Conservation (phyloP, 805 yeast genomes). For the Dipodascus geniculatus region DNA sequence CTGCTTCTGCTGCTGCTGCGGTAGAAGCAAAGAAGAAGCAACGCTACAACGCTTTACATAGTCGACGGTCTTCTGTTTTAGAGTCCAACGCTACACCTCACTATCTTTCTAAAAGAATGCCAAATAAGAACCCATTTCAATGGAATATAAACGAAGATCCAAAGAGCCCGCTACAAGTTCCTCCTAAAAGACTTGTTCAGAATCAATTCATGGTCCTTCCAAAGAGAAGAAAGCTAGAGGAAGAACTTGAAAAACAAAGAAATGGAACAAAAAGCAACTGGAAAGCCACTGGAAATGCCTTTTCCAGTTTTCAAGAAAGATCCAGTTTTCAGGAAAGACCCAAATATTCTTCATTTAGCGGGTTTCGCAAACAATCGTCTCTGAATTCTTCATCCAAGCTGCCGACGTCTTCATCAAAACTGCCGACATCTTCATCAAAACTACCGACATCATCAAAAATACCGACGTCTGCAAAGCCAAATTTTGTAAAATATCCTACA, state of each 20-base stretch:
- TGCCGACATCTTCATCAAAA: not conserved
- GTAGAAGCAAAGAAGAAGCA: slow-evolving; percentile 1
- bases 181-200: not conserved
- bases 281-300: no score
- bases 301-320: no score
- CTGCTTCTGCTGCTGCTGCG: slow-evolving; percentile 9
- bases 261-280: not conserved
- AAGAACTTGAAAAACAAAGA: no score
- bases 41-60: slow-evolving; percentile 18
- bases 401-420: not conserved
- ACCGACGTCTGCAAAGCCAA: not conserved
- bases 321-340: no score
- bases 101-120: no score
- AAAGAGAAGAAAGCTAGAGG: not conserved
- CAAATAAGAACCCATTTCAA: no score
- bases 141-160: not conserved
- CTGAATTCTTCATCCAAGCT: no score
- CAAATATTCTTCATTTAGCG: no score
- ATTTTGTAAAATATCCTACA: not conserved
- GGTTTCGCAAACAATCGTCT: no score
- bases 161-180: not conserved
- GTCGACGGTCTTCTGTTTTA: slow-evolving; percentile 18
- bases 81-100: slow-evolving; percentile 15
- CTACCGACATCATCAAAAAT: not conserved
- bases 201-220: not conserved